Percentiles rank a stretch among this genome's conserved stretches.
Conservation (phyloP, 2,329 filamentous ascomycete species). For the Aspergillus neoniger region DNA sequence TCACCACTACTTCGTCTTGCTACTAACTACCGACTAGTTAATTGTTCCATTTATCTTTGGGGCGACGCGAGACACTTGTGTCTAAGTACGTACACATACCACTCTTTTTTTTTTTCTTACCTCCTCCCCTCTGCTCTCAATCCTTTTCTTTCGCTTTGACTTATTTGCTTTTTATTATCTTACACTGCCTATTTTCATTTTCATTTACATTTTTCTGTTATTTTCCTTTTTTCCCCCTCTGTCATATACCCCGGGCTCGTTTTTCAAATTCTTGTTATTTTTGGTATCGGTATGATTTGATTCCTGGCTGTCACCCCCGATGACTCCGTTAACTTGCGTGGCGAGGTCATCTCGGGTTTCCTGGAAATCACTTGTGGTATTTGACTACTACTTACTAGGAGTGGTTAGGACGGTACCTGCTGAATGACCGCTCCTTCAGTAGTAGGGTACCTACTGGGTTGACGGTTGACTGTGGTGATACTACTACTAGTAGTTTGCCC, state of each 20-base stretch:
- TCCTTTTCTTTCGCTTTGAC: not conserved
- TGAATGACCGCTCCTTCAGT: not conserved
- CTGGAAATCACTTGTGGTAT: no score
- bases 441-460: not conserved
- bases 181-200: not conserved
- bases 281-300: not conserved
- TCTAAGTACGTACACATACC: conserved; percentile 18
- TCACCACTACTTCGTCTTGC: no score
- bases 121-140: not conserved
- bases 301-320: not conserved
- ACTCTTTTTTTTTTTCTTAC: conserved; percentile 1
- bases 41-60: not conserved
- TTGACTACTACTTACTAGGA: no score
- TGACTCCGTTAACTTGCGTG: not conserved
- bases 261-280: not conserved
- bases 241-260: not conserved
- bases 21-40: no score
- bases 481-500: not conserved
- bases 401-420: no score
- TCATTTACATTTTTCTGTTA: not conserved
- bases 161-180: conserved; percentile 15
- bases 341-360: not conserved
- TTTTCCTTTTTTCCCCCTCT: not conserved
- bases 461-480: not conserved
- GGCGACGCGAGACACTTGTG: conserved; percentile 1